Evolutionary conservation across 139 green algal species (phyloP), one percentile per base, ranked within the genome.

Genomic region (Chlorella sp.): DNA sequence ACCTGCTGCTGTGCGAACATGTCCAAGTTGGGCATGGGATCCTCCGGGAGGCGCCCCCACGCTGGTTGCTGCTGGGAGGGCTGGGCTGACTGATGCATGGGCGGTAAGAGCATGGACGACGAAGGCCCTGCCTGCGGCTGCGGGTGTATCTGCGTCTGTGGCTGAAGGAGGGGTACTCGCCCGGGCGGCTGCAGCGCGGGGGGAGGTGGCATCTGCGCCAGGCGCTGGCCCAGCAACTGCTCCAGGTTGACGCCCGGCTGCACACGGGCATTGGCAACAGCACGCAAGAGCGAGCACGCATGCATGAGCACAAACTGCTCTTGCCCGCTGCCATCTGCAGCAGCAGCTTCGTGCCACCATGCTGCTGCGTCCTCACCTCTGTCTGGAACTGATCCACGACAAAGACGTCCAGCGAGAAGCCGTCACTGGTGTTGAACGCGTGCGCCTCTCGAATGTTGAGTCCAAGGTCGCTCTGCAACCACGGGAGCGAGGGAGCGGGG

Each of bases 401-500:
- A 84, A 99, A 99, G 27, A 99, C 92, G 77, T 99, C 95, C 66
- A 99, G 75, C 0, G 87, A 92, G 75, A 95, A 98, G 22, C 85
- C 75, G 69, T 99, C 95, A 32, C 78, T 86, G 22, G 95, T 98
- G 85, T 96, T 98, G 88, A 99, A 99, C 0, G 93, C 95, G 75
- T 99, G 95, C 17, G 95, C 95, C 77, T 99, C 95, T 27, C 92
- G 89, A 35, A 99, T 99, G 78, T 99, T 98, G 4, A 99, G 83
- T 4, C 92, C 92, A 22, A 98, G 62, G 74, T 98, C 93, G 35
- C 89, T 85, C 90, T 94, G 85, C 71, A 75, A 32, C 42, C n/a
- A n/a, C n/a, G n/a, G n/a, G n/a, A n/a, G n/a, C n/a, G n/a, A n/a
- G n/a, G n/a, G n/a, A n/a, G n/a, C n/a, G n/a, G n/a, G n/a, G n/a